Evolutionary conservation across 768 basidiomycete genomes (phyloP).

Genomic region (Sistotremastrum niveocremeum): DNA sequence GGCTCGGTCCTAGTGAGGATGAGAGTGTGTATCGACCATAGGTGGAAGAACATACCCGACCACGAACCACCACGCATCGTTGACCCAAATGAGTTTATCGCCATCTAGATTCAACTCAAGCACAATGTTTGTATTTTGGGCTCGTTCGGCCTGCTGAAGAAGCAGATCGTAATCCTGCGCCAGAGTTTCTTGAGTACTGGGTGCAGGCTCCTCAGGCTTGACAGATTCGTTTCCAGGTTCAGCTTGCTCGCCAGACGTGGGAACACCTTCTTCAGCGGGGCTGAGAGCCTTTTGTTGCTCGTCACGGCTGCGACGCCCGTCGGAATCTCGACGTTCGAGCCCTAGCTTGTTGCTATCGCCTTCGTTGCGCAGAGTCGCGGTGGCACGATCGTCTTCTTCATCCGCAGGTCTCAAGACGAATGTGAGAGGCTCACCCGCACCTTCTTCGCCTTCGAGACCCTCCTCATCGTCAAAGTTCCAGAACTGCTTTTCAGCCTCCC

Average conservation of each 20-base stretch:
- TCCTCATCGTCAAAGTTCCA: constrained; percentile 89
- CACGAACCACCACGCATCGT: constrained; percentile 89
- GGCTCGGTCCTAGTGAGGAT: constrained; percentile 55
- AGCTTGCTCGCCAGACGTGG: neutral
- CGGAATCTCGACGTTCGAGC: constrained; percentile 34
- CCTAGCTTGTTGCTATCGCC: constrained; percentile 17
- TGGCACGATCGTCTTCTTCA: constrained; percentile 21
- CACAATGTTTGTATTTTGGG: constrained; percentile 92
- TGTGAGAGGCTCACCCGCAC: constrained; percentile 79
- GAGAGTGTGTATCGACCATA: constrained; percentile 9
- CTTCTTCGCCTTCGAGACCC: constrained; percentile 46
- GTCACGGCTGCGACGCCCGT: constrained; percentile 42
- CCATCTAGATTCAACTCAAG: constrained; percentile 90
- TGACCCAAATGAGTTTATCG: constrained; percentile 90
- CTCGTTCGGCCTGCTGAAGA: constrained; percentile 82
- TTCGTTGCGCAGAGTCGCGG: no score
- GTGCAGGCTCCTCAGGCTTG: no score
- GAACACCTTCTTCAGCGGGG: neutral
- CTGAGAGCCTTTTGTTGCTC: constrained; percentile 30
- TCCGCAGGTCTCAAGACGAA: constrained; percentile 88
- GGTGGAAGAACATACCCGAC: constrained; percentile 50
- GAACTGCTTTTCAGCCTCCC: constrained; percentile 98
- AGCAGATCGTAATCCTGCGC: constrained; percentile 82
- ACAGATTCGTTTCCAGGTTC: neutral
- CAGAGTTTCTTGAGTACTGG: constrained; percentile 18